These are phyloP conservation scores for Fusarium brachygibbosum DNA, from an alignment of 2,329 filamentous ascomycete genomes.

Conservation along the genomic window DNA sequence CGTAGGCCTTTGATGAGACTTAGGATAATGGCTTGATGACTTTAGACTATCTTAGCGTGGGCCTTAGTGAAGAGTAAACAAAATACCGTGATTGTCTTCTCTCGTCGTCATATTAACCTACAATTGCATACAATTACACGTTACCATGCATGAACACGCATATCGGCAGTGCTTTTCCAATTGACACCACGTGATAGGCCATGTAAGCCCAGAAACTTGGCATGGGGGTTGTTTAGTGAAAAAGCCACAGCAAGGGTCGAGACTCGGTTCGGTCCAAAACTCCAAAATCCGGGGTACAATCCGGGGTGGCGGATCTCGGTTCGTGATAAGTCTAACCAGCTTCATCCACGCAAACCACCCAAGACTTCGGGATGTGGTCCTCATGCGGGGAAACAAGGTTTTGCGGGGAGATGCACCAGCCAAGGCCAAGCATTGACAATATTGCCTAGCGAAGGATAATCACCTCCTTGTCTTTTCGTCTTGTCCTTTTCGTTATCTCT, in stretches of 20 bases:
- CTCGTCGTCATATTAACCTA: not conserved
- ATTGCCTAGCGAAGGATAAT: not conserved
- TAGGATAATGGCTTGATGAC: not conserved
- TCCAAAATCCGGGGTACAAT: constrained; percentile 24
- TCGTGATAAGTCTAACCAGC: constrained; percentile 30
- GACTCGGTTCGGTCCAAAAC: constrained; percentile 38
- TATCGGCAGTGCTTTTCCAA: not conserved
- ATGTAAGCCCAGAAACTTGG: constrained; percentile 7
- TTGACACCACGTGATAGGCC: constrained; percentile 15
- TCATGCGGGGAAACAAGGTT: constrained; percentile 33
- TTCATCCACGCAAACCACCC: constrained; percentile 15
- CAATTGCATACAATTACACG: not conserved
- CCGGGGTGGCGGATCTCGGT: constrained; percentile 26
- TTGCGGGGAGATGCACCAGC: constrained; percentile 26
- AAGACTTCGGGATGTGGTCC: constrained; percentile 39
- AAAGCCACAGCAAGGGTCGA: constrained; percentile 4
- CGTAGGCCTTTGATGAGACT: not conserved
- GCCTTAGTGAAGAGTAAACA: not conserved
- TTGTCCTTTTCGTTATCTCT: constrained; percentile 13
- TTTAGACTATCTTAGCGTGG: not conserved
- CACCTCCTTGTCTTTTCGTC: not conserved
- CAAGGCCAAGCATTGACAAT: constrained; percentile 13
- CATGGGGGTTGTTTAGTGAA: not conserved
- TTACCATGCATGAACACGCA: not conserved
- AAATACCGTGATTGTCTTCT: not conserved